Base-by-base conservation (phyloP, 345 rosid genomes). In the Raphanus raphanistrum region DNA sequence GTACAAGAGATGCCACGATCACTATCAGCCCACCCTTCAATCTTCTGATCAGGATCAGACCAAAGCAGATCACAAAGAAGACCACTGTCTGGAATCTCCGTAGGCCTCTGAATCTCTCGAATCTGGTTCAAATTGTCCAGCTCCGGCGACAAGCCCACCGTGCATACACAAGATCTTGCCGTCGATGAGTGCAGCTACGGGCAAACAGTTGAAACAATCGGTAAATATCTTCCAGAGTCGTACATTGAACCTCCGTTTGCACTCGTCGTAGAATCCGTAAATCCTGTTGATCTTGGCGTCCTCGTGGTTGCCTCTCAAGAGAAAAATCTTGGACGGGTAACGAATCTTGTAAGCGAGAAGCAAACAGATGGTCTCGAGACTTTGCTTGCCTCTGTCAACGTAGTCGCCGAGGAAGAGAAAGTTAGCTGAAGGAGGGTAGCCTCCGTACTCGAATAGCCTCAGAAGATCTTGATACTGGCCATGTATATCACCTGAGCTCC, bases 91-190 rank as follows among this genome's bases (percentile, higher is more conserved):
- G 99, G 98, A 78, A 95, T 85, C 55, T 94, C 99, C 0, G 88
- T 74, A 63, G 99, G 97, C 84, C 99, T 90, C 25, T 77, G 65
- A 77, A 94, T 87, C 71, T 90, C 88, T 79, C 77, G 88, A 74
- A 95, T 90, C 84, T 92, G 98, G 58, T 75, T 77, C 86, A 92
- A 45, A 76, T 79, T 83, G 10, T 87, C 84, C 87, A 95, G 41
- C 38, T 90, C 97, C 0, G 96, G 98, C 0, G 99, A 92, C 68
- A 95, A 84, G 16, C 99, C 99, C 99, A 8, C 98, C 99, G 11
- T 95, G 99, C 99, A 95, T 92, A 64, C 98, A 95, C 1, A 95
- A 76, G 81, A 95, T 95, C 88, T 95, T 92, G 36, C 76, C 89
- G 70, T 91, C 97, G 27, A 94, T 85, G 58, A 90, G 88, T 1